Base-by-base conservation (phyloP, 2,329 filamentous ascomycete species). In the Fusarium buxicola region DNA sequence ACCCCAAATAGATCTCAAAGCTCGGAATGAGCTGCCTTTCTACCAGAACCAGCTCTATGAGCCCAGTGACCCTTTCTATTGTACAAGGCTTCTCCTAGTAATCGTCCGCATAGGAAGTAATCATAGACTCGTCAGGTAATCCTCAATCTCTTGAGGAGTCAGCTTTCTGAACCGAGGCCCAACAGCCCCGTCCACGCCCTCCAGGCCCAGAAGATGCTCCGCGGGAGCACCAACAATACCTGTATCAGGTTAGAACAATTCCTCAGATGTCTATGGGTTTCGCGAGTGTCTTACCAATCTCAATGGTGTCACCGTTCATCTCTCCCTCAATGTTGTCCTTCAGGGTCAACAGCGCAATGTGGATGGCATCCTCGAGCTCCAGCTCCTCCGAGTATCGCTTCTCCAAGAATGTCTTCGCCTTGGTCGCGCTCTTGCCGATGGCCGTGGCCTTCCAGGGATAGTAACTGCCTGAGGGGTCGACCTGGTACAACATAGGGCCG, bases 261-360 rank as follows among this genome's bases (percentile, higher is more conserved):
- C 2, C 6, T 9, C 4, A 12, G 12, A 0, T 18, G 9, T 21
- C 21, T 21, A 6, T 4, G 1, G 7, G 5, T 21, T 4, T 7
- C 10, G 7, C 16, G 2, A 11, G 0, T 21, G 28, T 76, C 88
- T 77, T 80, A 93, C 92, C 94, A 78, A 99, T 97, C 81, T 99
- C 95, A 66, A 99, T 96, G 28, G 94, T 97, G 77, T 98, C 94
- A 63, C 94, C 94, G 70, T 94, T 98, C 94, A 98, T 98, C 82
- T 98, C 95, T 55, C 95, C 95, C 82, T 98, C 94, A 75, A 99
- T 99, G 55, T 95, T 97, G 85, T 99, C 95, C 85, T 99, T 99
- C 76, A 99, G 82, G 24, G 95, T 99, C 76, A 99, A 83, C 52
- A 99, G 86, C 59, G 95, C 95, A 82, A 99, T 99, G 80, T 99